Evolutionary conservation across 2,329 filamentous ascomycete species (phyloP).

Genomic region (Colletotrichum eleusines): DNA sequence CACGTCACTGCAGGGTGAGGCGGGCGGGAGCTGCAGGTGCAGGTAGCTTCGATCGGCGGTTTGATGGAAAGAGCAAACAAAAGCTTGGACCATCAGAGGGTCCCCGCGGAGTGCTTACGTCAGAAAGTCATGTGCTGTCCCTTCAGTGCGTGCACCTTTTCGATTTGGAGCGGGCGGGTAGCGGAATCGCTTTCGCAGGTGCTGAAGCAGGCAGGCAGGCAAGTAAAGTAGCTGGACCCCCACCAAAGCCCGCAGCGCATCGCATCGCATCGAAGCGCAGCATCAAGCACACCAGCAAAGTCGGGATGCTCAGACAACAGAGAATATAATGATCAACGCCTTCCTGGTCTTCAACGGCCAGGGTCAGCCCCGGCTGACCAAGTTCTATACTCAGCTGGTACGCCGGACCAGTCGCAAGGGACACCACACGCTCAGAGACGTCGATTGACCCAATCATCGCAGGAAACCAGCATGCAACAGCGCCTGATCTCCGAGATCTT

Average conservation of each 20-base stretch:
- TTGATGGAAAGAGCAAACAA: not conserved
- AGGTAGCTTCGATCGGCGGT: conserved; percentile 5
- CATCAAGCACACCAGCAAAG: not conserved
- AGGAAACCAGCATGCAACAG: conserved; percentile 98
- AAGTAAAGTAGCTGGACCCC: too few species aligned
- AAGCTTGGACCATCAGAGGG: not conserved
- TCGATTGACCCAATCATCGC: conserved; percentile 25
- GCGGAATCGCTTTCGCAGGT: not conserved
- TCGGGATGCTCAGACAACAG: conserved; percentile 44
- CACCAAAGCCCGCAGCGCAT: conserved; percentile 21
- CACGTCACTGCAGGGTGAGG: conserved; percentile 37
- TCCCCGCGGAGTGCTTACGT: conserved; percentile 19
- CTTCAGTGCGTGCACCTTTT: conserved; percentile 25
- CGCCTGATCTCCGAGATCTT: conserved; percentile 98
- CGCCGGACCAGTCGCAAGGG: conserved; percentile 36
- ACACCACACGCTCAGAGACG: not conserved
- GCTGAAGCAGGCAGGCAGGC: conserved; percentile 6
- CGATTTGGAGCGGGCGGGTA: conserved; percentile 9
- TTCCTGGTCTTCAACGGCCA: conserved; percentile 99
- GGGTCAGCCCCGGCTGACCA: conserved; percentile 94
- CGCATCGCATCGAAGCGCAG: not conserved
- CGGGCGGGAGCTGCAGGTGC: conserved; percentile 14
- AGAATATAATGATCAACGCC: conserved; percentile 88
- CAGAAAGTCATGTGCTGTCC: conserved; percentile 43
- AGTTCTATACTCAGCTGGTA: conserved; percentile 98